These are phyloP conservation scores for Podila epicladia DNA, from an alignment of 192 early-diverging fungal genomes.

Conservation along the genomic window DNA sequence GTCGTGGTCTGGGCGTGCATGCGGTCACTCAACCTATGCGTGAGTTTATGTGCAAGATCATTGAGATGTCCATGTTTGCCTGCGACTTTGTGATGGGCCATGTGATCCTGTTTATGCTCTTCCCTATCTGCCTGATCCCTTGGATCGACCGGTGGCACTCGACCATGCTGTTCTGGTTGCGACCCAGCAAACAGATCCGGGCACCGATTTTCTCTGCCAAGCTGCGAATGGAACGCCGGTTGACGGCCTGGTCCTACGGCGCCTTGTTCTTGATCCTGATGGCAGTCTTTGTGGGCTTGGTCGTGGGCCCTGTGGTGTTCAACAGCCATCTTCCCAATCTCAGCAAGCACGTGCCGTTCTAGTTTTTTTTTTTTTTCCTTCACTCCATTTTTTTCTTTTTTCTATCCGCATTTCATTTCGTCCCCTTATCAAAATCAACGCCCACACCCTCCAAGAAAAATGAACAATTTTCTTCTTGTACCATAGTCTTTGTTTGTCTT, in stretches of 20 bases:
- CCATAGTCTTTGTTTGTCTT: too few species aligned
- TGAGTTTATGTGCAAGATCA: conserved; percentile 82
- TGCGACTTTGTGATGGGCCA: conserved; percentile 80
- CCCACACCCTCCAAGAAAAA: too few species aligned
- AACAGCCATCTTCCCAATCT: conserved; percentile 3
- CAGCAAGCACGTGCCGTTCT: neutral
- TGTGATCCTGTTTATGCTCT: conserved; percentile 76
- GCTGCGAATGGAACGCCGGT: conserved; percentile 65
- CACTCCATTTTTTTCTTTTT: too few species aligned
- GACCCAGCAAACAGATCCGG: conserved; percentile 78
- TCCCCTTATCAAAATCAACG: too few species aligned
- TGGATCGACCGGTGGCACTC: conserved; percentile 77
- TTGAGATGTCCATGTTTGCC: conserved; percentile 83
- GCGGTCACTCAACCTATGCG: conserved; percentile 74
- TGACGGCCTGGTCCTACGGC: conserved; percentile 71
- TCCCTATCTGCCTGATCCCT: conserved; percentile 73
- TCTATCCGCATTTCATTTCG: too few species aligned
- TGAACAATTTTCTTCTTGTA: too few species aligned
- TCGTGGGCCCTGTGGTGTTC: conserved; percentile 63
- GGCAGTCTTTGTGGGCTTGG: conserved; percentile 66
- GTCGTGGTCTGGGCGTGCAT: conserved; percentile 69
- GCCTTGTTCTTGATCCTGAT: conserved; percentile 69
- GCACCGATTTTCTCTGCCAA: conserved; percentile 75
- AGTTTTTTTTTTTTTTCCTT: neutral
- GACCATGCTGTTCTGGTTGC: conserved; percentile 82